Percentiles rank a stretch among this genome's conserved stretches.
These are phyloP conservation scores for Mollisiaceae sp. DNA, from an alignment of 2,329 filamentous ascomycete genomes.

Conservation along the genomic window DNA sequence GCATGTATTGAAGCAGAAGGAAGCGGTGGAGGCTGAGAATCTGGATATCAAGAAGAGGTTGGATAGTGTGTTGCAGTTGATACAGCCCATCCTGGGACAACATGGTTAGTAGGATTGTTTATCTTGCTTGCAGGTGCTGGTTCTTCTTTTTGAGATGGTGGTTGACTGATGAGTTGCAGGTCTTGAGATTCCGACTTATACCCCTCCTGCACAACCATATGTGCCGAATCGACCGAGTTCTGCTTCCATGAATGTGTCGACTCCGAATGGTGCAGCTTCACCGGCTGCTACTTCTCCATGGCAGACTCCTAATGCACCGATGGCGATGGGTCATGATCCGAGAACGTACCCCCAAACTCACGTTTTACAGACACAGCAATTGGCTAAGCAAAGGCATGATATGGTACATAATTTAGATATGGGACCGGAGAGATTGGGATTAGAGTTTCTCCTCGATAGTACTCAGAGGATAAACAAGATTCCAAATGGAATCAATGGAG, in stretches of 20 bases:
- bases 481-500: slow-evolving; percentile 54
- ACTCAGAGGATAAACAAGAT: slow-evolving; percentile 60
- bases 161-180: slow-evolving; percentile 21
- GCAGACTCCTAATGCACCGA: slow-evolving; percentile 40
- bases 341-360: slow-evolving; percentile 41
- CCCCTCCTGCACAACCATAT: slow-evolving; percentile 32
- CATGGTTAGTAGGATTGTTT: slow-evolving; percentile 33
- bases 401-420: slow-evolving; percentile 63
- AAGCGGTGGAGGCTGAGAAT: slow-evolving; percentile 79
- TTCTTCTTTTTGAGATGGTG: slow-evolving; percentile 15
- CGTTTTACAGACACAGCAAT: slow-evolving; percentile 43
- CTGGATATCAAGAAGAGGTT: slow-evolving; percentile 75
- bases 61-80: slow-evolving; percentile 65
- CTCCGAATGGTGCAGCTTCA: slow-evolving; percentile 48
- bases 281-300: slow-evolving; percentile 41
- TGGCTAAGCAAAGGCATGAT: slow-evolving; percentile 53
- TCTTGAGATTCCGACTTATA: slow-evolving; percentile 30
- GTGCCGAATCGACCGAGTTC: slow-evolving; percentile 39
- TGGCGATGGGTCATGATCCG: slow-evolving; percentile 35
- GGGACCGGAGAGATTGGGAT: slow-evolving; percentile 68
- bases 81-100: slow-evolving; percentile 60
- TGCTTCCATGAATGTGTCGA: slow-evolving; percentile 44
- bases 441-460: slow-evolving; percentile 74
- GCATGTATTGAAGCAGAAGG: slow-evolving; percentile 74
- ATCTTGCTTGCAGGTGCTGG: too few species aligned